Evolutionary conservation across 306 rosid species (phyloP).

Genomic region (Gastrolobium villosum): DNA sequence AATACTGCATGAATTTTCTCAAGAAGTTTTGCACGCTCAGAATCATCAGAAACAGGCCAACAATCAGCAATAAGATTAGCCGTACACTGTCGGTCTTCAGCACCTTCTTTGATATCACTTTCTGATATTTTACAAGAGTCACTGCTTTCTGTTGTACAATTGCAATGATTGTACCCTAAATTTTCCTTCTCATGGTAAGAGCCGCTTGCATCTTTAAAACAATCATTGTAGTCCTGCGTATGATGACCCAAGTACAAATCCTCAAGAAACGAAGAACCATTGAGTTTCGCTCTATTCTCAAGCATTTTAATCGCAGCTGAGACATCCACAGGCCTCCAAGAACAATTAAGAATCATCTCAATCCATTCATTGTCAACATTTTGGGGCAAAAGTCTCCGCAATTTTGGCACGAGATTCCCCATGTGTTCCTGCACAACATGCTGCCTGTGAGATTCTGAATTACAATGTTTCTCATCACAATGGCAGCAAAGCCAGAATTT

Average conservation of each 20-base stretch:
- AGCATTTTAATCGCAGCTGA: slow-evolving; percentile 81
- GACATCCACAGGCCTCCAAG: slow-evolving; percentile 91
- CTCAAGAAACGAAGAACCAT: slow-evolving; percentile 57
- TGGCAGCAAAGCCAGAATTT: slow-evolving; percentile 87
- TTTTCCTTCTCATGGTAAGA: slow-evolving; percentile 62
- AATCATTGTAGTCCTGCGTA: slow-evolving; percentile 58
- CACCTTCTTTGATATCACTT: slow-evolving; percentile 55
- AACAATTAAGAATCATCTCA: slow-evolving; percentile 80
- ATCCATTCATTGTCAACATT: slow-evolving; percentile 80
- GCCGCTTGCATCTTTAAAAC: slow-evolving; percentile 66
- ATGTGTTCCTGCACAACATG: slow-evolving; percentile 91
- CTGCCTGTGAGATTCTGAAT: slow-evolving; percentile 73
- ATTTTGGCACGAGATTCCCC: slow-evolving; percentile 73
- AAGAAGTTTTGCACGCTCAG: slow-evolving; percentile 82
- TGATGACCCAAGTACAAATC: slow-evolving; percentile 56
- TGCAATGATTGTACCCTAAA: slow-evolving; percentile 50
- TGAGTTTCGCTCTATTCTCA: slow-evolving; percentile 57
- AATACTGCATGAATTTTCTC: slow-evolving; percentile 79
- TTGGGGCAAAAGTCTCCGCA: slow-evolving; percentile 85
- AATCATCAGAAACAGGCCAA: slow-evolving; percentile 89
- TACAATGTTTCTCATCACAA: slow-evolving; percentile 67
- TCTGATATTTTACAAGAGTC: slow-evolving; percentile 53
- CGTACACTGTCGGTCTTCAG: slow-evolving; percentile 52
- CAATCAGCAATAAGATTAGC: slow-evolving; percentile 57
- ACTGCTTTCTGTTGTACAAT: slow-evolving; percentile 50